These are phyloP conservation scores for Pseudoneurospora amorphoporcata DNA, from an alignment of 495 filamentous ascomycete species.

Conservation along the genomic window DNA sequence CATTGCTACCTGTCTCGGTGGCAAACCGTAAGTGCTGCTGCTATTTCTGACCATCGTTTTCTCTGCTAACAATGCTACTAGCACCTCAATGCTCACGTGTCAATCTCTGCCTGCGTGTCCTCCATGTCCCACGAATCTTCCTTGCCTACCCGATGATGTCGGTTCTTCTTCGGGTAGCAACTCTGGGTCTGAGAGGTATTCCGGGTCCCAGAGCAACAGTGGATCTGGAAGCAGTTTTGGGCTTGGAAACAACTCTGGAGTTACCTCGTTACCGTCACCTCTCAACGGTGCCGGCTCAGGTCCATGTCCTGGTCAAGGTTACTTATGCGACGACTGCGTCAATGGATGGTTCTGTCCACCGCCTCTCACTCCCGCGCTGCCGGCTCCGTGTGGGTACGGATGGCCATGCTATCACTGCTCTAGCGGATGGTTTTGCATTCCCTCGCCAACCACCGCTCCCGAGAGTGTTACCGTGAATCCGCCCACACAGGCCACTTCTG, in stretches of 20 bases:
- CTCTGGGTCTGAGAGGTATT: not conserved
- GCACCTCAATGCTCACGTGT: not conserved
- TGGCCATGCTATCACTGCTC: conserved; percentile 32
- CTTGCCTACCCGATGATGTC: not conserved
- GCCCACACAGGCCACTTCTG: not conserved
- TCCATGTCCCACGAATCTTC: not conserved
- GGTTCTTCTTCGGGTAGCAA: not conserved
- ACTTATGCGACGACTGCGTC: conserved; percentile 30
- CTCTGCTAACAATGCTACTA: not conserved
- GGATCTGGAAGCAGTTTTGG: not conserved
- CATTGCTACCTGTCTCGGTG: conserved; percentile 3
- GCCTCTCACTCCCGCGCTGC: conserved; percentile 27
- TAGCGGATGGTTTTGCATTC: conserved; percentile 31
- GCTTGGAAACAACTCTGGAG: not conserved
- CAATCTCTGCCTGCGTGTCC: conserved; percentile 1
- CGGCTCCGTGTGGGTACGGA: conserved; percentile 31
- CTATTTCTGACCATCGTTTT: not conserved
- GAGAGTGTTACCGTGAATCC: conserved; percentile 2
- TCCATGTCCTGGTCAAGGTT: conserved; percentile 28
- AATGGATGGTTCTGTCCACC: conserved; percentile 36
- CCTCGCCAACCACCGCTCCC: conserved; percentile 12
- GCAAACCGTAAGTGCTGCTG: not conserved
- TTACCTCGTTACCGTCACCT: not conserved
- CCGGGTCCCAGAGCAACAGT: not conserved
- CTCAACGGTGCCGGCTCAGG: conserved; percentile 2